Evolutionary conservation across 164 flowering plant genomes (phyloP).

Genomic region (Cinnamomum chago): DNA sequence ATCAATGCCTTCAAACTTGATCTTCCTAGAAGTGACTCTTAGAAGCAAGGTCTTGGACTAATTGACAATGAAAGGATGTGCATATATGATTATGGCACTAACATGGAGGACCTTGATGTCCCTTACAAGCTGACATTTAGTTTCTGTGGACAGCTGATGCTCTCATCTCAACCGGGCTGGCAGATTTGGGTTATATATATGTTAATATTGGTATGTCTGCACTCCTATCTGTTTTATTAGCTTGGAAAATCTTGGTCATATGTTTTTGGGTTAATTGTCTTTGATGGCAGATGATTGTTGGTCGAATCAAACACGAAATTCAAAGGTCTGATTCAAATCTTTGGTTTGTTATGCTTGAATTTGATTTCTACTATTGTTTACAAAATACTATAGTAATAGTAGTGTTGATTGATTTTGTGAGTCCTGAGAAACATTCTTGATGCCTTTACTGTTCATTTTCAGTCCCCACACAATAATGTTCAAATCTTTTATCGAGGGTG

Average conservation of each 20-base stretch:
- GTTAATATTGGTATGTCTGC: conserved; percentile 83
- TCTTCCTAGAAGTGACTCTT: too few species aligned
- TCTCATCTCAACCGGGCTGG: conserved; percentile 81
- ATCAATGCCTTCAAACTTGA: too few species aligned
- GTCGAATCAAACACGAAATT: conserved; percentile 42
- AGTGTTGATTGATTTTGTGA: not conserved
- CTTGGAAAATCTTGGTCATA: not conserved
- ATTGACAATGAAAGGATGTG: too few species aligned
- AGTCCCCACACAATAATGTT: not conserved
- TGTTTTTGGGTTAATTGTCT: not conserved
- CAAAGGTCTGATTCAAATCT: conserved; percentile 36
- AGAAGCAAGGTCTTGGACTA: too few species aligned
- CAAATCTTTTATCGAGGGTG: too few species aligned
- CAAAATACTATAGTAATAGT: too few species aligned
- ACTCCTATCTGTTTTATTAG: not conserved
- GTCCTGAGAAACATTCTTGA: not conserved
- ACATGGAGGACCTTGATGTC: too few species aligned
- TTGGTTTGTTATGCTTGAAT: not conserved
- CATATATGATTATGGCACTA: too few species aligned
- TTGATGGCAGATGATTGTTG: conserved; percentile 92
- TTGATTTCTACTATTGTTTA: not conserved
- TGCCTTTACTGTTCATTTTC: not conserved
- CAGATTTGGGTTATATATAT: conserved; percentile 68
- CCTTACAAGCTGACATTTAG: not conserved
- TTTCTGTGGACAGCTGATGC: conserved; percentile 78